phyloP scores from a whole-genome alignment of 2,329 filamentous ascomycete genomes.

The Fusarium sp. region DNA sequence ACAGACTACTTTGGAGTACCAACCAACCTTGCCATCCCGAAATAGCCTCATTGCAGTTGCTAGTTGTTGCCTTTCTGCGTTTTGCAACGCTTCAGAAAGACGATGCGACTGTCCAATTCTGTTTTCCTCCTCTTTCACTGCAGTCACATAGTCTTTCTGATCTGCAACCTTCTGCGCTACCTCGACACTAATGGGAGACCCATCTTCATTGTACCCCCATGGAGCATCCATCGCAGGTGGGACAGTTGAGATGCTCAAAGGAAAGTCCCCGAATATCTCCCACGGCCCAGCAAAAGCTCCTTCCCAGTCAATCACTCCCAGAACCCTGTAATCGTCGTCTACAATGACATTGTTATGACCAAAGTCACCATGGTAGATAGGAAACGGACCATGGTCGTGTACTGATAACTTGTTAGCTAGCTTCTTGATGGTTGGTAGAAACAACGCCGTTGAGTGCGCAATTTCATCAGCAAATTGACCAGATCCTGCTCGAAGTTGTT shows the following conservation, averaged over 20 bases:
- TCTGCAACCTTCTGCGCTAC: slow-evolving; percentile 8
- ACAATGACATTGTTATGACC: slow-evolving; percentile 11
- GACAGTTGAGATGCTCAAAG: slow-evolving; percentile 13
- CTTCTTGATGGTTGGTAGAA: slow-evolving; percentile 7
- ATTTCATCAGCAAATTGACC: slow-evolving; percentile 15
- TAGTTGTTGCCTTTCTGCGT: slow-evolving; percentile 8
- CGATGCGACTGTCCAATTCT: slow-evolving; percentile 9
- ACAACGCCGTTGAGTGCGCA: slow-evolving; percentile 3
- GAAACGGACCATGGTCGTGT: slow-evolving; percentile 13
- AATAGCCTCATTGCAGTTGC: slow-evolving; percentile 11
- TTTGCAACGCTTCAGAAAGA: slow-evolving; percentile 6
- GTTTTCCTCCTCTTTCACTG: slow-evolving; percentile 7
- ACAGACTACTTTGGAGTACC: no score
- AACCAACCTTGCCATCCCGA: no score
- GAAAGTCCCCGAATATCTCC: slow-evolving; percentile 18
- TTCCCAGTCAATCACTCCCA: slow-evolving; percentile 18
- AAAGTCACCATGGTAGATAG: slow-evolving; percentile 14
- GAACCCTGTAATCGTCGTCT: slow-evolving; percentile 7
- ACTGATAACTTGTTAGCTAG: slow-evolving; percentile 10
- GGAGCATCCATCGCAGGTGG: slow-evolving; percentile 13
- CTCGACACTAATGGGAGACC: slow-evolving; percentile 6
- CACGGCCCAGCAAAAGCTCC: slow-evolving; percentile 12
- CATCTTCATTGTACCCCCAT: slow-evolving; percentile 7
- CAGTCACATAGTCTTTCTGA: slow-evolving; percentile 4
- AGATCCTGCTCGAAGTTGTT: slow-evolving; percentile 9